Conservation (phyloP, 1,139 yeast species). For the Lodderomyces elongisporus region DNA sequence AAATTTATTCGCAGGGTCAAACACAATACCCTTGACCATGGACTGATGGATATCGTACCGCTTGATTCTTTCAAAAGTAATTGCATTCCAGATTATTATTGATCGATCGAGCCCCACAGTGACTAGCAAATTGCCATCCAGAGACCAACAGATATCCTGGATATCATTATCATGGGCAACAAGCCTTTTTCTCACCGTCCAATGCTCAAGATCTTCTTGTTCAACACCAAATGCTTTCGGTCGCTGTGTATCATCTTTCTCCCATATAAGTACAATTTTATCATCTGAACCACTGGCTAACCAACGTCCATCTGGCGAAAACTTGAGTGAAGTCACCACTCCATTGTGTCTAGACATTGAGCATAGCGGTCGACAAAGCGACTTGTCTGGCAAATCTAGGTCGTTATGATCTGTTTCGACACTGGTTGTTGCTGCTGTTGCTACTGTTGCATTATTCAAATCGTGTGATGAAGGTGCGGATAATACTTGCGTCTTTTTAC, state of each 20-base stretch:
- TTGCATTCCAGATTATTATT: conserved; percentile 89
- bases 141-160: conserved; percentile 97
- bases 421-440: conserved; percentile 4
- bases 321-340: conserved; percentile 88
- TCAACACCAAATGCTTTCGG: conserved; percentile 43
- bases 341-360: conserved; percentile 87
- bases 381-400: conserved; percentile 27
- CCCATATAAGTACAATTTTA: conserved; percentile 88
- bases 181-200: conserved; percentile 87
- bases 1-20: conserved; percentile 96
- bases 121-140: conserved; percentile 83
- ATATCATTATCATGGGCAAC: conserved; percentile 97
- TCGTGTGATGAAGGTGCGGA: conserved; percentile 5
- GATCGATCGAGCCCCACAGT: conserved; percentile 93
- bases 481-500: conserved; percentile 4
- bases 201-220: conserved; percentile 72
- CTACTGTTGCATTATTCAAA: conserved; percentile 6
- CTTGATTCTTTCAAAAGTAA: conserved; percentile 84
- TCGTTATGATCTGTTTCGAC: conserved; percentile 3
- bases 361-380: conserved; percentile 56
- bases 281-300: conserved; percentile 96
- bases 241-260: conserved; percentile 52
- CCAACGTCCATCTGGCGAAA: conserved; percentile 87
- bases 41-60: conserved; percentile 90
- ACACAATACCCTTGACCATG: conserved; percentile 92